These are phyloP conservation scores for Coccinonectria pachysandricola DNA, from an alignment of 2,329 filamentous ascomycete species.

Conservation along the genomic window DNA sequence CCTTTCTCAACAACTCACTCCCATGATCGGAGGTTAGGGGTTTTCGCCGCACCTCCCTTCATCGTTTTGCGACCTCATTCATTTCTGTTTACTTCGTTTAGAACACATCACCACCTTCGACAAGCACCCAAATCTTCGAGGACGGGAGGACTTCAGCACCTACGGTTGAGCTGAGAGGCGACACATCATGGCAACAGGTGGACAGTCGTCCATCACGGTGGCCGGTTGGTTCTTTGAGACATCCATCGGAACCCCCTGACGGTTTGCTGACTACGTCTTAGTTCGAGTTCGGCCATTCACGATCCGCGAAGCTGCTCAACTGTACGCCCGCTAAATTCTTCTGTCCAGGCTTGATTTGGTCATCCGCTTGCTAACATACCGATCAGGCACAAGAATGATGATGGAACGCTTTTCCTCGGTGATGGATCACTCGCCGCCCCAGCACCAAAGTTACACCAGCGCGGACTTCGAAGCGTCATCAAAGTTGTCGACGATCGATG, in stretches of 20 bases:
- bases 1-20: constrained; percentile 14
- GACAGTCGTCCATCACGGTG: constrained; percentile 47
- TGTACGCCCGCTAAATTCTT: constrained; percentile 52
- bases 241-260: constrained; percentile 11
- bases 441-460: constrained; percentile 72
- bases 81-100: constrained; percentile 17
- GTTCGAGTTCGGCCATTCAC: constrained; percentile 64
- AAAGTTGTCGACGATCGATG: constrained; percentile 96
- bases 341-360: too few species aligned
- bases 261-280: constrained; percentile 24
- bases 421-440: constrained; percentile 92
- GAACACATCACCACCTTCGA: too few species aligned
- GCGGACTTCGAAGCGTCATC: constrained; percentile 82
- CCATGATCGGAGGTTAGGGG: constrained; percentile 9
- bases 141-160: too few species aligned
- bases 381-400: constrained; percentile 56
- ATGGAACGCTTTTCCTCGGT: constrained; percentile 85
- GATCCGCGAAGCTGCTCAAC: constrained; percentile 88
- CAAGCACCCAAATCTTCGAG: too few species aligned
- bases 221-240: too few species aligned
- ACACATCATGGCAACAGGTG: constrained; percentile 16
- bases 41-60: constrained; percentile 8
- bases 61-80: too few species aligned
- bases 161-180: too few species aligned
- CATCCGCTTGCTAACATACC: too few species aligned